Evolutionary conservation across 1,139 yeast species (phyloP), one percentile per base, ranked within the genome.

Genomic region (Yamadazyma trypodendri): DNA sequence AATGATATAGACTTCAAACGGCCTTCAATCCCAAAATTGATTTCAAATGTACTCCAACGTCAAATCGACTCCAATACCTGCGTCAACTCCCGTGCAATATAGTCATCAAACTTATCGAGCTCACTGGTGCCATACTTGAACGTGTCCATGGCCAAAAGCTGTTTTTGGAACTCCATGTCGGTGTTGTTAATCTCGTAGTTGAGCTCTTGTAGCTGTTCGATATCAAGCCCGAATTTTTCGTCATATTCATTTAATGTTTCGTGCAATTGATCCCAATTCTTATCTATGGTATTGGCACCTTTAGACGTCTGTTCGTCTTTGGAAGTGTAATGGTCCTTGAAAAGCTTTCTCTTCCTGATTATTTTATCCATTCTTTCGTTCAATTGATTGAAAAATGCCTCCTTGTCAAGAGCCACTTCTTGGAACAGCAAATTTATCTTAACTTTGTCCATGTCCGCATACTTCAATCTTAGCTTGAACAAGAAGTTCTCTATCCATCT

Each of bases 401-500:
- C 58, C 11, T 51, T 23, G 39, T 69, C 61, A 1, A 63, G 32
- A 1, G 38, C 35, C 7, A 45, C 37, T 4, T 41, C 45, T 0
- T 43, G 14, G 11, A 24, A 4, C 2, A 58, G 37, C 33, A 75
- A 40, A 41, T 76, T 70, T 1, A 84, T 49, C 43, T 46, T 60
- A 12, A 71, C 70, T 13, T 63, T 63, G 3, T 63, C 66, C 17
- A 72, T 70, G 24, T 84, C 79, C 2, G 63, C 64, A 46, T 82
- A 81, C 45, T 88, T 75, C 48, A 81, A 73, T 36, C 81, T 69
- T 30, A 88, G 63, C 36, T 86, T 72, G 5, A 59, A 57, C 32
- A 84, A 68, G 44, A 86, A 74, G 29, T 61, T 60, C 45, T 76
- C 76, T 27, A 75, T 61, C 96, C 97, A 90, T 12, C 62, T 60